A percentile compares a stretch with the other conserved stretches of the same genome.
Conservation (phyloP, 1,284 basidiomycete genomes). For the Moesziomyces globuligerus region DNA sequence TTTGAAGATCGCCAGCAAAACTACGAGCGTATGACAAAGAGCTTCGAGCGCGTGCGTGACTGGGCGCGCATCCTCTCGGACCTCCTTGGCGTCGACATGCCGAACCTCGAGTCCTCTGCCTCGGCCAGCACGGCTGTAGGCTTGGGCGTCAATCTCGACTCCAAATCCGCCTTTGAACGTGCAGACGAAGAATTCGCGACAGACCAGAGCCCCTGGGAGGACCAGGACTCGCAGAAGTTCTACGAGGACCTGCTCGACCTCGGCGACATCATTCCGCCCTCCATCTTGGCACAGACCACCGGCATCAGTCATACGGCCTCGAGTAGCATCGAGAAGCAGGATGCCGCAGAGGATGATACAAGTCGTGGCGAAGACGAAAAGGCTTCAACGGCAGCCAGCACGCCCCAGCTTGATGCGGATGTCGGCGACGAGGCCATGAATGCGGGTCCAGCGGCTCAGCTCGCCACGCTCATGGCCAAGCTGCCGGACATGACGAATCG, state of each 20-base stretch:
- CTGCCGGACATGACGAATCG: constrained; percentile 92
- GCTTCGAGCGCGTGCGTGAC: constrained; percentile 81
- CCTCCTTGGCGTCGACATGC: constrained; percentile 81
- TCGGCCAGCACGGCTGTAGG: constrained; percentile 70
- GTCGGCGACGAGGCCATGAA: constrained; percentile 62
- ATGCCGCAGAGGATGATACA: not conserved
- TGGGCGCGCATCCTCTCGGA: constrained; percentile 76
- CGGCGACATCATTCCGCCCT: constrained; percentile 87
- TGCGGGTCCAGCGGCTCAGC: constrained; percentile 87
- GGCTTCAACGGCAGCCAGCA: constrained; percentile 17
- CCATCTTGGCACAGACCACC: constrained; percentile 75
- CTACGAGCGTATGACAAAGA: constrained; percentile 97
- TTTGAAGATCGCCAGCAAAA: constrained; percentile 98
- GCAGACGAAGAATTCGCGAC: constrained; percentile 67
- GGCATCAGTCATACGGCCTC: constrained; percentile 5
- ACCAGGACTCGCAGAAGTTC: constrained; percentile 94
- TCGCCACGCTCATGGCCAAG: constrained; percentile 89
- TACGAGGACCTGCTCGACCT: constrained; percentile 94
- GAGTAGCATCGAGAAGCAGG: constrained; percentile 73
- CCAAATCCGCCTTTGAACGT: constrained; percentile 67
- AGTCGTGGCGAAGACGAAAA: not conserved
- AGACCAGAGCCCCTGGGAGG: constrained; percentile 87
- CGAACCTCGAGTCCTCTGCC: constrained; percentile 78
- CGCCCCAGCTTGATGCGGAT: constrained; percentile 30
- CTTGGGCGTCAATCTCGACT: constrained; percentile 70